A percentile compares a stretch with the other conserved stretches of the same genome.
Conservation (phyloP, 2,329 filamentous ascomycete species). For the Didymella keratinophila region DNA sequence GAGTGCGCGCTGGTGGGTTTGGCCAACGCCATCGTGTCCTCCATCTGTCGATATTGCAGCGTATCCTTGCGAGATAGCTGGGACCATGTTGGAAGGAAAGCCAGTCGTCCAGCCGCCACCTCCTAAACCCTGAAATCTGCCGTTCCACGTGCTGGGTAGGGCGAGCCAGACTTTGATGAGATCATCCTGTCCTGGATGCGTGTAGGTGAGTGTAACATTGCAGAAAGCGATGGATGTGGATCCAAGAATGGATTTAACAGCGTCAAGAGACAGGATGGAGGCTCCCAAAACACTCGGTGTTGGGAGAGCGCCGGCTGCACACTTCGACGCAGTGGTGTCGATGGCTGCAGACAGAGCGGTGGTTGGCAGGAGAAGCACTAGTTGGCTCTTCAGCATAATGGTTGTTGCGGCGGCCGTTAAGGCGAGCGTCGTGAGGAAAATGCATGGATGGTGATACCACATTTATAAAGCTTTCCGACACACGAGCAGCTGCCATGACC, state of each 20-base stretch:
- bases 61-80: slow-evolving; percentile 32
- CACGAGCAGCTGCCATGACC: background rate
- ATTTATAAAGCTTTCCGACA: background rate
- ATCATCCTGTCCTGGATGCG: slow-evolving; percentile 30
- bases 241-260: slow-evolving; percentile 3
- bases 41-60: slow-evolving; percentile 35
- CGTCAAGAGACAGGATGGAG: slow-evolving; percentile 8
- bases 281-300: slow-evolving; percentile 9
- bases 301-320: slow-evolving; percentile 1
- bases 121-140: slow-evolving; percentile 33
- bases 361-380: slow-evolving; percentile 1
- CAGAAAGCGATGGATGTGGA: slow-evolving; percentile 22
- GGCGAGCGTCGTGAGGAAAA: background rate
- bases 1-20: background rate
- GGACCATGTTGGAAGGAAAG: slow-evolving; percentile 21
- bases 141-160: slow-evolving; percentile 31
- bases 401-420: background rate
- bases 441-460: too few species aligned
- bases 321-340: background rate
- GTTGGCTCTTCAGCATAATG: slow-evolving; percentile 7
- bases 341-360: background rate
- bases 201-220: slow-evolving; percentile 31
- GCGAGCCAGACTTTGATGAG: slow-evolving; percentile 28
- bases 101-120: slow-evolving; percentile 38
- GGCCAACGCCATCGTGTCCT: slow-evolving; percentile 21